These are phyloP conservation scores for Malus asiatica DNA, from an alignment of 306 rosid species.

Conservation along the genomic window DNA sequence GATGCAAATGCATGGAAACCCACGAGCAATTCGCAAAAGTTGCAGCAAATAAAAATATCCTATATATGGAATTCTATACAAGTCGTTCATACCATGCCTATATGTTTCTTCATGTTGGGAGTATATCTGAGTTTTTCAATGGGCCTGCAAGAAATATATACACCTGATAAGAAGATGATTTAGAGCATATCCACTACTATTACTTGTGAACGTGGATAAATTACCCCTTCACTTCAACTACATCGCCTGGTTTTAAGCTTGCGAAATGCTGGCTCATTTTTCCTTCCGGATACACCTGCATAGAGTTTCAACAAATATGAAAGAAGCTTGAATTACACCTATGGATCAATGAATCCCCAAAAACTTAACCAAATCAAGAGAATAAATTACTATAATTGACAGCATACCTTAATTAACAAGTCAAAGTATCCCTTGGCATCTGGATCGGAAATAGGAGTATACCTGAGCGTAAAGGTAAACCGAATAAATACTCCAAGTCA, in stretches of 20 bases:
- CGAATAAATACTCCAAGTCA: slow-evolving; percentile 7
- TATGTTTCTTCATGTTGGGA: slow-evolving; percentile 93
- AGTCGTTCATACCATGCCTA: slow-evolving; percentile 77
- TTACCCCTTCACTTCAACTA: slow-evolving; percentile 97
- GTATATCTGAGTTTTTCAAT: slow-evolving; percentile 79
- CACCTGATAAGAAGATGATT: slow-evolving; percentile 14
- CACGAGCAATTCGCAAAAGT: neutral
- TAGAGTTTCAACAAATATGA: slow-evolving; percentile 11
- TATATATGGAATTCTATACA: neutral
- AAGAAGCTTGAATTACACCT: neutral
- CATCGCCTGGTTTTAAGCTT: slow-evolving; percentile 93
- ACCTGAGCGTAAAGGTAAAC: slow-evolving; percentile 39
- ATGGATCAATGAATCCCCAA: neutral
- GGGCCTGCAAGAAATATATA: slow-evolving; percentile 58
- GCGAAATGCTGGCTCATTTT: slow-evolving; percentile 99
- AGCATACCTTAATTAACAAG: slow-evolving; percentile 76
- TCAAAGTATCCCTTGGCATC: slow-evolving; percentile 90
- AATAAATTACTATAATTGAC: neutral
- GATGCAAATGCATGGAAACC: neutral
- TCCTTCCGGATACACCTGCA: slow-evolving; percentile 90
- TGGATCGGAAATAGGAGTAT: slow-evolving; percentile 95
- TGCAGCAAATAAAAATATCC: neutral
- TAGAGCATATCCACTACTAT: slow-evolving; percentile 10
- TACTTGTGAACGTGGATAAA: slow-evolving; percentile 8
- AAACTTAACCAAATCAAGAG: neutral